Evolutionary conservation across 75 land plant species (phyloP), one percentile per base, ranked within the genome.

Genomic region (Pinus tabuliformis): DNA sequence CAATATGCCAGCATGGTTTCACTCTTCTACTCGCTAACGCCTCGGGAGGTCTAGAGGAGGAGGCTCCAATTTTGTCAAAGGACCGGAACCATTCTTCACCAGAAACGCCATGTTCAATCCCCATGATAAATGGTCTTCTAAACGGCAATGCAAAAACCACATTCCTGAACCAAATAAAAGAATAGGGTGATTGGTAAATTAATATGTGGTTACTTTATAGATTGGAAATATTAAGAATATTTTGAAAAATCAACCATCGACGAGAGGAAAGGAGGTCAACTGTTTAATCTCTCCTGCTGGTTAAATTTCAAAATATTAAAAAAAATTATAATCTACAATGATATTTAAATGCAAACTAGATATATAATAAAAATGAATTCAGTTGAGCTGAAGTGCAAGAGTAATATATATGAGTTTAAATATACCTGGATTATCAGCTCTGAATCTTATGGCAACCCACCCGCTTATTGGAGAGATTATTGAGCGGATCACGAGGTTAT

Each of bases 401-500:
- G 63, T n/a, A 22, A 61, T 61, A 37, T 18, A 1, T 21, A 37
- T 37, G 61, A 77, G 59, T 20, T 56, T n/a, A 61, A 24, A 68
- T 17, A 13, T 72, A 80, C 82, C 83, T 15, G 84, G 85, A 57
- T 83, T 83, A 45, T 83, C 79, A 4, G 85, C 84, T 18, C 37
- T 21, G 59, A 81, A 83, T 11, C 84, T 71, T 16, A 83, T 66
- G 36, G 66, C 83, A 16, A 79, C 36, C 85, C 85, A 83, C 17
- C 85, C 84, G 11, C 24, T 33, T 3, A n/a, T 26, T 3, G 72
- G 72, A 6, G 82, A 17, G 5, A 49, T 63, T 14, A 56, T 62
- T 9, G 85, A 7, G 11, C 12, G 74, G 57, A 39, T 82, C 56
- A 5, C 63, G 1, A 74, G 18, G 52, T 84, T 73, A 57, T 83